Base-by-base conservation (phyloP, 2,329 filamentous ascomycete genomes). In the Diplodia intermedia region DNA sequence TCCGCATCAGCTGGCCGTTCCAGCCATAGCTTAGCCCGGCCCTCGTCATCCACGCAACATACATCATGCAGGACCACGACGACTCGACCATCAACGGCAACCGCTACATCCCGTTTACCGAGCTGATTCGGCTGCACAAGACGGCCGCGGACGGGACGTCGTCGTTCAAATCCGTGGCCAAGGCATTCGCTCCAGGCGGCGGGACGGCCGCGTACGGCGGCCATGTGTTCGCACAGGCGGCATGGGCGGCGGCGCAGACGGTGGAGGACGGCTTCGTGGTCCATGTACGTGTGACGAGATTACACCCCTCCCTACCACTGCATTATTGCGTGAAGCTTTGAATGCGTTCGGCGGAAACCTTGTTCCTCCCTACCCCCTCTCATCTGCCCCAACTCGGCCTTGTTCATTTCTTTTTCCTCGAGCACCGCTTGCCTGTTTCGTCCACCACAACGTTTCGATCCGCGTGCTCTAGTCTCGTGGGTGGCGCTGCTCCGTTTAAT, bases 141-240 rank as follows among this genome's bases (percentile, higher is more conserved):
- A n/a, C 43, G 11, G 77, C 81, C 67, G 75, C 47, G 26, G 50
- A 79, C 40, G 68, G 71, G 55, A 81, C 79, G 11, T 12, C 9
- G 8, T 38, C 36, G 26, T 82, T 76, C 67, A 75, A 79, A 36
- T 81, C 79, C 2, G 78, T 75, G 38, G 77, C 79, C 9, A 77
- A 75, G 63, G 78, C 80, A 0, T 85, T 81, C 69, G 77, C 80
- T 12, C 83, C 84, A 0, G 81, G 79, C 3, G 77, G 75, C 7
- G 74, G 78, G 18, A 77, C 77, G 2, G 77, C 80, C 15, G 82
- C 84, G 0, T 87, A 86, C 74, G 85, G 85, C 14, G 85, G 85
- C 1, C 85, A 88, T 76, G 84, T 86, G 4, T 87, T 83, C 71
- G 82, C 83, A n/a, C 86, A 87, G 74, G 82, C 85, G 38, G 84